A percentile compares a stretch with the other conserved stretches of the same genome.
These are phyloP conservation scores for Capronia coronata DNA, from an alignment of 2,329 filamentous ascomycete species.

Conservation along the genomic window DNA sequence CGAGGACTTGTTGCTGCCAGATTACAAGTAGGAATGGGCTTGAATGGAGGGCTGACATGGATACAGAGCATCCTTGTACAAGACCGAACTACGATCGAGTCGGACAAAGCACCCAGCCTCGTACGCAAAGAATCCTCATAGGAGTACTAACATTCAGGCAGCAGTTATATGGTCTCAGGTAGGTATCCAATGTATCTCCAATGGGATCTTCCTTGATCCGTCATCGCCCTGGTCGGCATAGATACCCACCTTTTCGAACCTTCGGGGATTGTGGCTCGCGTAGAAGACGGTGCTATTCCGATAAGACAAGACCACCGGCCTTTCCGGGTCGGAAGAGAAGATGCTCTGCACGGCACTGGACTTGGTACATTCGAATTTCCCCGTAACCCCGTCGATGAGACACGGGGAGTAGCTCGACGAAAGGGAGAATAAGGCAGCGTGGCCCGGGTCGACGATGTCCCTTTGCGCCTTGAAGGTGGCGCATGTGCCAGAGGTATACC, in stretches of 20 bases:
- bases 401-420: constrained; percentile 55
- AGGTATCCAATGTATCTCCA: constrained; percentile 26
- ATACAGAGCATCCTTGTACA: background rate
- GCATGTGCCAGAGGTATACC: constrained; percentile 62
- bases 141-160: too few species aligned
- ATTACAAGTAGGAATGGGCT: background rate
- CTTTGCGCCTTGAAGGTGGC: constrained; percentile 56
- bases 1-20: constrained; percentile 11
- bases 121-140: too few species aligned
- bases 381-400: constrained; percentile 41
- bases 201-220: constrained; percentile 20
- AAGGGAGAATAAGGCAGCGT: constrained; percentile 45
- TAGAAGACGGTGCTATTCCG: constrained; percentile 21
- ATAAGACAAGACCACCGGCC: constrained; percentile 13
- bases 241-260: constrained; percentile 24
- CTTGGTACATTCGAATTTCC: constrained; percentile 51
- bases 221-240: constrained; percentile 22
- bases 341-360: constrained; percentile 39
- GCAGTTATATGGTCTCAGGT: constrained; percentile 4
- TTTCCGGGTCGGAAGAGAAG: constrained; percentile 9
- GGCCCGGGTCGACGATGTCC: constrained; percentile 33
- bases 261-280: constrained; percentile 17
- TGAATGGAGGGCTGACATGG: background rate
- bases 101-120: too few species aligned
- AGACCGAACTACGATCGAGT: background rate